Evolutionary conservation across 208 protist species (phyloP), one percentile per base, ranked within the genome.

Genomic region (Naegleria lovaniensis): DNA sequence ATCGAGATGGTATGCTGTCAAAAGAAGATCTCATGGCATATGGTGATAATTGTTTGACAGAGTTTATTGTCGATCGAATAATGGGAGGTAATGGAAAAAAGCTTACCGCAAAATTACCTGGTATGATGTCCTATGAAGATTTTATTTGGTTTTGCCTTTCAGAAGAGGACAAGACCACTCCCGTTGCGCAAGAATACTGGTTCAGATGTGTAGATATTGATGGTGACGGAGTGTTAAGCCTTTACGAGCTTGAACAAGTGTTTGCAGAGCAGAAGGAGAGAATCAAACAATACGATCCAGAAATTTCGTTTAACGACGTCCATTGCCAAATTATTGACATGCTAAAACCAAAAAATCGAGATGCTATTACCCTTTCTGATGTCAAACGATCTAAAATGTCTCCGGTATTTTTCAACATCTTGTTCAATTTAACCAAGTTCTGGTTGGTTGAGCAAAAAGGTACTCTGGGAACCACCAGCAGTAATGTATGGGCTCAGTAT

Each of bases 81-180:
- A 97, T 98, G 91, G 91, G 41, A 55, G 95, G 96, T 36, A 90
- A 94, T 6, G 94, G 94, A 15, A 93, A 94, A 0, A 93, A 90
- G 83, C 86, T 92, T n/a, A 91, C 92, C 4, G 96, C 93, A 79
- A 55, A 52, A 40, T 76, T 93, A 41, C 93, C 93, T 55, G 89
- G 94, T 39, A 90, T 91, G 85, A 97, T 99, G 90, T 94, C 92
- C 55, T 99, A 98, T 92, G 95, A 98, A 67, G 97, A 98, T 90
- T 99, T 99, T 95, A 95, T 99, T 25, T 98, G 95, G 96, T 99
- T 98, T 93, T 97, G 96, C 86, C 93, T 99, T 16, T 97, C 95
- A 1, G 97, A 99, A 91, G 97, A 99, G 92, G 97, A 99, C 91
- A 99, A 99, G 92, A 96, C 95, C 9, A 97, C 95, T 11, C 91